Evolutionary conservation across 805 yeast species (phyloP), one percentile per base, ranked within the genome.

Genomic region (Wickerhamomyces pijperi): DNA sequence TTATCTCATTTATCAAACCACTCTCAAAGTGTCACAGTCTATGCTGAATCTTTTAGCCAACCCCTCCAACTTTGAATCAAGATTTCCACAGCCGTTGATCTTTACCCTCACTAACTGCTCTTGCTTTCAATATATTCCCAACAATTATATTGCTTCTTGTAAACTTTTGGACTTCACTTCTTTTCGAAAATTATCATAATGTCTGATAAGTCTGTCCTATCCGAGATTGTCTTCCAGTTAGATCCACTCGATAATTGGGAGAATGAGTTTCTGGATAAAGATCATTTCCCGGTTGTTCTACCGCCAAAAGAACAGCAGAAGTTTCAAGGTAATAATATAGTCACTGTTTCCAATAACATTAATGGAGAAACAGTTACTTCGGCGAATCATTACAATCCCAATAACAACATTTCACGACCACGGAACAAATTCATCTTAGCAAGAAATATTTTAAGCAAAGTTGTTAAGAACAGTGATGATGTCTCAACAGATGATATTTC

Each of bases 401-500:
- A 37, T 4, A 36, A 20, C 11, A 39, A 35, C 13, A 35, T 45
- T 15, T 18, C 43, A 3, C 35, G 43, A 3, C 53, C 53, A n/a
- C 38, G 50, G 28, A 49, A 49, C 31, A 42, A 39, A 23, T 49
- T 49, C 21, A 47, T 49, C n/a, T 28, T 49, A 4, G 50, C 51
- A 0, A 37, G 53, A 23, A 34, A 39, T 3, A 39, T 48, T 4
- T 20, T 48, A 31, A 46, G 41, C 34, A 43, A 36, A 29, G 9
- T 36, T n/a, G 40, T 49, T 16, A 38, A 35, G 11, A 5, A 20
- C 1, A 16, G 17, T 7, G 19, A 12, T 5, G 11, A 35, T 2
- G 29, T 37, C 3, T 16, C 36, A 9, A 40, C 36, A 2, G 41
- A 44, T 15, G 45, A 42, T 19, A 33, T 41, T 5, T 49, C 51